Percentiles rank a stretch among this genome's conserved stretches.
Conservation (phyloP, 805 yeast genomes). For the Komagataella mondaviorum region DNA sequence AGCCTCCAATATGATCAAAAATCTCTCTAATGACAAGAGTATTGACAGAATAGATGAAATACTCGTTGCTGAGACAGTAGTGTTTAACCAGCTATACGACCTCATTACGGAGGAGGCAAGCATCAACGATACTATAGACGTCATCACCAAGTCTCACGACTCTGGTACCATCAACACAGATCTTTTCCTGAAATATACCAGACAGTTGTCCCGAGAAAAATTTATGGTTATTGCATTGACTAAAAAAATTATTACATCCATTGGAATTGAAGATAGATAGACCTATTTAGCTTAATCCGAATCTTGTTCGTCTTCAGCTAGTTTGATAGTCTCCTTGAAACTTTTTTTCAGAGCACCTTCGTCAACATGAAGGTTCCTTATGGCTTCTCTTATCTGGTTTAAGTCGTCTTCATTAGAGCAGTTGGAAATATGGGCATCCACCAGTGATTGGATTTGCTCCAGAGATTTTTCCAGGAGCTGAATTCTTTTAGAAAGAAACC, state of each 20-base stretch:
- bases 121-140: conserved; percentile 49
- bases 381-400: neutral
- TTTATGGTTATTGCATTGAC: conserved; percentile 37
- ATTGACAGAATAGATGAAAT: conserved; percentile 24
- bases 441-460: neutral
- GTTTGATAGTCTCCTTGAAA: neutral
- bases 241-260: conserved; percentile 13
- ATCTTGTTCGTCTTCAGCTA: neutral
- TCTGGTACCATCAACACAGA: conserved; percentile 28
- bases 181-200: conserved; percentile 25
- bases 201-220: conserved; percentile 52
- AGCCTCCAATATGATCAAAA: neutral
- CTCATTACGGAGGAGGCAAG: conserved; percentile 57
- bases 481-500: conserved; percentile 10
- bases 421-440: conserved; percentile 8
- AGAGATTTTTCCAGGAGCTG: neutral
- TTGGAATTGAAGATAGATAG: neutral
- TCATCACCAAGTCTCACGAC: conserved; percentile 43
- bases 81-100: conserved; percentile 48
- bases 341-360: neutral
- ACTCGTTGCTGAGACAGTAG: conserved; percentile 36
- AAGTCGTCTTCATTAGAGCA: neutral
- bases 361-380: neutral
- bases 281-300: neutral
- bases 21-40: conserved; percentile 15